These are phyloP conservation scores for Diaporthe aspalathi DNA, from an alignment of 2,329 filamentous ascomycete genomes.

Conservation along the genomic window DNA sequence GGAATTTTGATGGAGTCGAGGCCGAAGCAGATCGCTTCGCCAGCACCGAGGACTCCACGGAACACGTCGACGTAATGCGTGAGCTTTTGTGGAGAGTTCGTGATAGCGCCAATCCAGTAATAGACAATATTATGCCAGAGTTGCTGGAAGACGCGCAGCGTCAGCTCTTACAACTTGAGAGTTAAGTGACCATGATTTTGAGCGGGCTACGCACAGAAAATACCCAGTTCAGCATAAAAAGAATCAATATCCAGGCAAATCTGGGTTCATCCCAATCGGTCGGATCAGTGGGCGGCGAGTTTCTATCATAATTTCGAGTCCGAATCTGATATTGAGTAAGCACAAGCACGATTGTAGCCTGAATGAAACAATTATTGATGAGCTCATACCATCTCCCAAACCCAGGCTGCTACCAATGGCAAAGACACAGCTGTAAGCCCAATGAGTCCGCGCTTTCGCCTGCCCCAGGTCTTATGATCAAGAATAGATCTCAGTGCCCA, in stretches of 20 bases:
- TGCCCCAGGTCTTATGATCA: slow-evolving; percentile 31
- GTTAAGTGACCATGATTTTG: background rate
- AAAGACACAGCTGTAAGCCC: slow-evolving; percentile 43
- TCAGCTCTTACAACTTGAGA: background rate
- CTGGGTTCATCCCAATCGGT: slow-evolving; percentile 17
- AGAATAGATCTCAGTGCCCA: slow-evolving; percentile 43
- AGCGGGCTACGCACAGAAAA: background rate
- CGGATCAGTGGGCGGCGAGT: background rate
- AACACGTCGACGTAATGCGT: slow-evolving; percentile 44
- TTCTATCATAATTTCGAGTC: background rate
- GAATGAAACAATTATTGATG: too few relatives aligned
- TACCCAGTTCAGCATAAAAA: slow-evolving; percentile 21
- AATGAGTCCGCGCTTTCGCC: slow-evolving; percentile 40
- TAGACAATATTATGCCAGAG: slow-evolving; percentile 47
- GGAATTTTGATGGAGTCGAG: slow-evolving; percentile 45
- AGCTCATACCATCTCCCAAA: slow-evolving; percentile 44
- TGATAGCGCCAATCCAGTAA: slow-evolving; percentile 47
- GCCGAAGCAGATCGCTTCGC: slow-evolving; percentile 47
- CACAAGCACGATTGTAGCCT: background rate
- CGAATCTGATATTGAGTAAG: background rate
- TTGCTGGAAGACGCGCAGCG: background rate
- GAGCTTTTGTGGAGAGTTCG: slow-evolving; percentile 42
- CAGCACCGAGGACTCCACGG: slow-evolving; percentile 45
- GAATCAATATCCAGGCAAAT: slow-evolving; percentile 16
- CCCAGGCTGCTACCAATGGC: slow-evolving; percentile 45